These are phyloP conservation scores for Colletotrichum australisinense DNA, from an alignment of 2,329 filamentous ascomycete species.

Conservation along the genomic window DNA sequence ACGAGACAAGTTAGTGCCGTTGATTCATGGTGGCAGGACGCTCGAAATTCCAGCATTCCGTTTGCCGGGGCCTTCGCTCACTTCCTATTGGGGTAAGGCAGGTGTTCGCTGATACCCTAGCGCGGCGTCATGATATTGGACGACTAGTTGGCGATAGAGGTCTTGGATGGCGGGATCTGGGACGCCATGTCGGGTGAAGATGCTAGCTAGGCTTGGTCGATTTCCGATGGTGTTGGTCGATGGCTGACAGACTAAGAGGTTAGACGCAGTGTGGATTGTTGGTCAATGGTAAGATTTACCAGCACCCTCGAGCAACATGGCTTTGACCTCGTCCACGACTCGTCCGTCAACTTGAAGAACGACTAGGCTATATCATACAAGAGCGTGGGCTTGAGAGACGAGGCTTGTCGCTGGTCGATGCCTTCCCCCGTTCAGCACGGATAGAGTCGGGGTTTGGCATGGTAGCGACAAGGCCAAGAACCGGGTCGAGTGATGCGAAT, in stretches of 20 bases:
- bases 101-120: constrained; percentile 3
- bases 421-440: background rate
- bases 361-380: background rate
- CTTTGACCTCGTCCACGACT: constrained; percentile 15
- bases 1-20: constrained; percentile 15
- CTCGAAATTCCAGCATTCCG: constrained; percentile 2
- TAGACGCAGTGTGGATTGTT: background rate
- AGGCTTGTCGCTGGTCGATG: background rate
- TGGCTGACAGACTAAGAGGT: background rate
- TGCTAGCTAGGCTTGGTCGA: background rate
- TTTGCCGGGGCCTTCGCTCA: constrained; percentile 5
- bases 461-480: constrained; percentile 4
- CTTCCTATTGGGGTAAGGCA: constrained; percentile 12
- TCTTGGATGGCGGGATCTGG: constrained; percentile 11
- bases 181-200: constrained; percentile 19
- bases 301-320: background rate
- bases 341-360: background rate
- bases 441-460: constrained; percentile 5
- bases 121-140: constrained; percentile 10
- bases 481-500: constrained; percentile 6
- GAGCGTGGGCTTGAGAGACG: background rate
- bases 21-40: background rate
- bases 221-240: background rate
- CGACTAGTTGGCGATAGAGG: background rate
- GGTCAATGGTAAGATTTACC: background rate